Evolutionary conservation across 2,329 filamentous ascomycete species (phyloP), one percentile per base, ranked within the genome.

Genomic region (Acrocalymma vagum): DNA sequence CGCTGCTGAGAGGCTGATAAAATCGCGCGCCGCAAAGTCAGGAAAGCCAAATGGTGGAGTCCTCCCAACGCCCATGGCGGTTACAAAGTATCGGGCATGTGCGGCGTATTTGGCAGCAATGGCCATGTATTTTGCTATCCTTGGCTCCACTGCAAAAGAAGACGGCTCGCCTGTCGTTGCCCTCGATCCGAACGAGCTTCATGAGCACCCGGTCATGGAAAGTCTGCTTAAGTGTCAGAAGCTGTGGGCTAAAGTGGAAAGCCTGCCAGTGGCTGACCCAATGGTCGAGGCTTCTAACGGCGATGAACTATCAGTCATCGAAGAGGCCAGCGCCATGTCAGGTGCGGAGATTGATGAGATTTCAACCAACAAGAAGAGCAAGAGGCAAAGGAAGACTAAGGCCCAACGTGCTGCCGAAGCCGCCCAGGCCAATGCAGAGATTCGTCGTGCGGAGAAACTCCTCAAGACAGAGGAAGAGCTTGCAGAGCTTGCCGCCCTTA

Each of bases 121-220:
- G 54, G 86, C 88, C 32, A 92, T 96, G 83, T 99, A 99, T 70
- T 96, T 99, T 68, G 89, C 92, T 24, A 81, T 97, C 23, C 75
- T 99, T n/a, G 90, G 90, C 9, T 95, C 90, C 0, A 86, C 90
- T 1, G 78, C 85, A 33, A 83, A 85, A 43, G 73, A 75, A 1
- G 72, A 77, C 23, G 78, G 77, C 6, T 70, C 74, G 0, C 50
- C 60, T 6, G 70, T 73, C 9, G 79, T 84, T 43, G 79, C 89
- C 0, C 72, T 95, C 51, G 80, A 88, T 38, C 88, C 93, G 5
- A 77, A 80, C n/a, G 85, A 95, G 55, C 74, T 99, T 27, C 85
- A 90, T 46, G 89, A 96, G 37, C 94, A 99, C 69, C 85, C 90
- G 10, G 83, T 99, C 45, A 97, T 99, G 90, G 84, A 87, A 44